Evolutionary conservation across 2,329 filamentous ascomycete species (phyloP).

Genomic region (Fusarium sp.): DNA sequence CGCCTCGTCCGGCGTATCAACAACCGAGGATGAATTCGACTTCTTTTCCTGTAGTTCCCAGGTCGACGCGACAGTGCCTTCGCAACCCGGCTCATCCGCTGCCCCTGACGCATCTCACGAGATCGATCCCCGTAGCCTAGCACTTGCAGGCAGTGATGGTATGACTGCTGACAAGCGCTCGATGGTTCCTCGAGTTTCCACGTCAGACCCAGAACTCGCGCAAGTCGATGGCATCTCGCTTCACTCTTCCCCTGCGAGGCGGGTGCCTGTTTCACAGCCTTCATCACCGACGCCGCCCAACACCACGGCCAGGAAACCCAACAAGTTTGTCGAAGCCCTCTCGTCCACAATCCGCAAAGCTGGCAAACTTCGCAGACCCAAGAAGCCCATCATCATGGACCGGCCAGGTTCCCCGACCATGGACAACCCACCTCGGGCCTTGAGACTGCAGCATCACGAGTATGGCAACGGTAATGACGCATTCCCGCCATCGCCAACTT

Average conservation of each 20-base stretch:
- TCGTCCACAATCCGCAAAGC: conserved; percentile 55
- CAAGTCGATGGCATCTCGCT: conserved; percentile 59
- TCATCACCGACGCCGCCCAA: conserved; percentile 48
- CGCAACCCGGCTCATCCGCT: conserved; percentile 33
- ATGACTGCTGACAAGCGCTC: conserved; percentile 33
- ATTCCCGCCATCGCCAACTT: conserved; percentile 41
- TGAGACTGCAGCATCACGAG: conserved; percentile 47
- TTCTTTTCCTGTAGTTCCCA: conserved; percentile 50
- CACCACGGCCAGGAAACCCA: conserved; percentile 46
- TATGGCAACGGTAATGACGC: conserved; percentile 37
- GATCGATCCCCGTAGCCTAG: conserved; percentile 45
- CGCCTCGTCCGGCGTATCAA: conserved; percentile 49
- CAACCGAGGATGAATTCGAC: conserved; percentile 49
- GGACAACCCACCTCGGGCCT: conserved; percentile 47
- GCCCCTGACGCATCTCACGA: conserved; percentile 38
- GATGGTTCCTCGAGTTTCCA: conserved; percentile 49
- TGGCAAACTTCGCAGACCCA: conserved; percentile 47
- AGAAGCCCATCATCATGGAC: conserved; percentile 40
- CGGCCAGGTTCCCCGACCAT: conserved; percentile 47
- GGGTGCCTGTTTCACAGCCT: conserved; percentile 45
- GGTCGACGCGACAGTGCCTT: conserved; percentile 38
- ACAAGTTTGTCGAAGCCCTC: conserved; percentile 54
- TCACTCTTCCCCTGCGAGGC: conserved; percentile 48
- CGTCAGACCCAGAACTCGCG: conserved; percentile 60
- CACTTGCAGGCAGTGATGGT: conserved; percentile 29